Evolutionary conservation across 2,329 filamentous ascomycete species (phyloP).

Genomic region (Nectriaceae sp.): DNA sequence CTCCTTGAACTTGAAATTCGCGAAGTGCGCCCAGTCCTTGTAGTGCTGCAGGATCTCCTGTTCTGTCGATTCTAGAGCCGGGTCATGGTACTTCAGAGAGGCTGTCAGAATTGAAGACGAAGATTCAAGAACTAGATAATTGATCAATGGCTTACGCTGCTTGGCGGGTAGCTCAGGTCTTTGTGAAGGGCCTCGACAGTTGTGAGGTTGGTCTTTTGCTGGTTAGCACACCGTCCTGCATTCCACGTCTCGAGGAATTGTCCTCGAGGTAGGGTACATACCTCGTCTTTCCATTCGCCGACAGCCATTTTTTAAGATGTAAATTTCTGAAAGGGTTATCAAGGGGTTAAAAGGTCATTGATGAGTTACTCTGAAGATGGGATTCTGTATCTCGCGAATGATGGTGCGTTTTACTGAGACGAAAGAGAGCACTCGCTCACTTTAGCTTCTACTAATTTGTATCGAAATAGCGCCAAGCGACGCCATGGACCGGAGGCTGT

Average conservation of each 20-base stretch:
- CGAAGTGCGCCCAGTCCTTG: neutral
- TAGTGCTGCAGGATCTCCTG: neutral
- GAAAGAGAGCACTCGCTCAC: too few relatives aligned
- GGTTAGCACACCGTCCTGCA: neutral
- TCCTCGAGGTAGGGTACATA: neutral
- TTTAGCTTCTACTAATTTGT: too few relatives aligned
- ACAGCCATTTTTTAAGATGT: neutral
- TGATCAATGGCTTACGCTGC: neutral
- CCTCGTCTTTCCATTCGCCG: neutral
- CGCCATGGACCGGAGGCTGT: too few relatives aligned
- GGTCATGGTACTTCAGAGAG: neutral
- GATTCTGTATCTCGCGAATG: too few relatives aligned
- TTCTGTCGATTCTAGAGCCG: neutral
- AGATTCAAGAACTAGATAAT: neutral
- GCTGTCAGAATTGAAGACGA: neutral
- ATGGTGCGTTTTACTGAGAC: too few relatives aligned
- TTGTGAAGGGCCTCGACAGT: neutral
- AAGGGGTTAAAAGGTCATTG: too few relatives aligned
- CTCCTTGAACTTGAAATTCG: neutral
- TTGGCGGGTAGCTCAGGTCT: neutral
- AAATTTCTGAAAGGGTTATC: neutral
- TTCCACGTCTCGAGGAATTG: too few relatives aligned
- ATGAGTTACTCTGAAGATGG: too few relatives aligned
- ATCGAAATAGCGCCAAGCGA: too few relatives aligned
- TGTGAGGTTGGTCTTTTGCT: neutral